Base-by-base conservation (phyloP, 805 yeast genomes). In the Saccharomycopsis selenospora region DNA sequence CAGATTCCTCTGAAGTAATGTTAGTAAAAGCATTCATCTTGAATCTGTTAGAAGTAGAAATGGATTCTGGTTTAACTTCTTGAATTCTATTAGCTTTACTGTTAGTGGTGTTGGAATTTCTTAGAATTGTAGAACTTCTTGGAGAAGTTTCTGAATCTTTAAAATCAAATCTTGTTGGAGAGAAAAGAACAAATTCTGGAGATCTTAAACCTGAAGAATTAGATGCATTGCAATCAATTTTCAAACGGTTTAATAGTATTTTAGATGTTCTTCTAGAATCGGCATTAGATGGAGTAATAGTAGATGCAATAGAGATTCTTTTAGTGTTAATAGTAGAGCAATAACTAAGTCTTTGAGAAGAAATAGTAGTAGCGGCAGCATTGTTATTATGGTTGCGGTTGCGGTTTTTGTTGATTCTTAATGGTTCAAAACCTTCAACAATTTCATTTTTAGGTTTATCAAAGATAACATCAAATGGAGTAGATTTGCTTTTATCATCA, bases 381-480 rank as follows among this genome's bases (percentile, higher is more conserved):
- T 20, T 33, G 38, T 33, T n/a, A n/a, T n/a, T n/a, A n/a, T n/a
- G n/a, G n/a, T n/a, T n/a, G n/a, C 30, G 30, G 13, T 8, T 18
- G 42, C 42, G 5, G 13, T 20, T 22, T 23, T 33, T 20, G 24
- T 22, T 43, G 46, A 22, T 22, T 26, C 42, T 36, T 11, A 26
- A 26, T 10, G 28, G 18, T 17, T 26, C 26, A 8, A 24, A 24
- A 13, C 22, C 29, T 22, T 41, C 30, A n/a, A 10, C 26, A 14
- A 41, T 18, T 6, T 24, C 8, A 14, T 8, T 18, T 13, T 47
- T 28, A 38, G 18, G 18, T 29, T 43, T 36, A 18, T 47, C 38
- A 14, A 50, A 47, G 11, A 50, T 46, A 8, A 47, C 50, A 33
- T 50, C 53, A 50, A 50, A 50, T 13, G 53, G 53, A 4, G 52